Evolutionary conservation across 192 early-diverging fungal genomes (phyloP), one percentile per base, ranked within the genome.

Genomic region (Coemansia sp.): DNA sequence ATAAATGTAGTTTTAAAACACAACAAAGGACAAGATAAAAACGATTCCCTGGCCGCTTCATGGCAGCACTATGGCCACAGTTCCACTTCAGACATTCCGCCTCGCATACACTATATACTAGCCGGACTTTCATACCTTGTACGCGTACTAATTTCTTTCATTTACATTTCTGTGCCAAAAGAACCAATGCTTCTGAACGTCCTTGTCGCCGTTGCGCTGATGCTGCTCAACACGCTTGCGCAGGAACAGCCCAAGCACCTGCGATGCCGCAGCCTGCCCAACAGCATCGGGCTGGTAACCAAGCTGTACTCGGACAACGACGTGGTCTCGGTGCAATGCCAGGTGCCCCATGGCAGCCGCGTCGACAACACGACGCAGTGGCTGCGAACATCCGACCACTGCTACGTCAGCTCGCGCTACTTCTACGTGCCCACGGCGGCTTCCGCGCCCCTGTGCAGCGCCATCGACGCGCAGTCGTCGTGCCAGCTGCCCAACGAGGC

Each of bases 251-350:
- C 20, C 5, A 24, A 27, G 47, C 62, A 34, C 51, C 48, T 66
- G n/a, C 50, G 36, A 46, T 74, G 71, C 34, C 65, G 57, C 61
- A 67, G 56, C 27, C 14, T 54, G 30, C 55, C 65, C 34, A 50
- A 34, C 13, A 5, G 46, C n/a, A 10, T 10, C 22, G 65, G 56
- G 4, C 46, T 68, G 29, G 42, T 64, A 36, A 29, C 61, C 7
- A 22, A 16, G 8, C 16, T 56, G 14, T 67, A 63, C 50, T 56
- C 24, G 9, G 51, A 60, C 57, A 18, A 49, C 3, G 56, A 60
- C 19, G 25, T 59, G 3, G 22, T 64, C 6, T 32, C 36, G 28
- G 35, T 73, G 1, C 39, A 47, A 24, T 73, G 71, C 71, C 55
- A 60, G 25, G 46, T 45, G 20, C 6, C 36, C n/a, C 4, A 24